phyloP scores from a whole-genome alignment of 1,284 basidiomycete genomes.

The Malassezia furfur region DNA sequence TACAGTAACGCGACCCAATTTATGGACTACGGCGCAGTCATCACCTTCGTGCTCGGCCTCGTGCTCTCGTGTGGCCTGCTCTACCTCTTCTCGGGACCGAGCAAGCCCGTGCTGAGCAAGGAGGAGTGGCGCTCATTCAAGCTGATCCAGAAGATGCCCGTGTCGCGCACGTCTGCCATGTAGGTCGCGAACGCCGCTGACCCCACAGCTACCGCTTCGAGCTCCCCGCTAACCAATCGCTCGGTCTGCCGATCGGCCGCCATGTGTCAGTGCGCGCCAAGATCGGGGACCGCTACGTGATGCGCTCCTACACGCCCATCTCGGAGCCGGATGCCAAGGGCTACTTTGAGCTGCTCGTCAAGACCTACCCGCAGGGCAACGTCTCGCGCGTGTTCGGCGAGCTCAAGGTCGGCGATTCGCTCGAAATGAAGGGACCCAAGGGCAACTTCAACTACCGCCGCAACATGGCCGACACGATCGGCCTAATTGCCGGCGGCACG shows the following conservation, averaged over 20 bases:
- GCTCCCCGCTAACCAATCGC: constrained; percentile 61
- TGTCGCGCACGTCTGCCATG: constrained; percentile 94
- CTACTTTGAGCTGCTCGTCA: constrained; percentile 90
- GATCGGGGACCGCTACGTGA: constrained; percentile 79
- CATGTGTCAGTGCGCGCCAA: constrained; percentile 86
- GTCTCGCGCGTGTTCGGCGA: constrained; percentile 70
- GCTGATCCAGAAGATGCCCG: constrained; percentile 66
- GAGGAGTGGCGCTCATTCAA: constrained; percentile 71
- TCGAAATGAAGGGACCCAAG: constrained; percentile 88
- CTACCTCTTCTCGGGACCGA: constrained; percentile 23
- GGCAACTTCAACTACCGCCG: constrained; percentile 59
- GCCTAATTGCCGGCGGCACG: constrained; percentile 88
- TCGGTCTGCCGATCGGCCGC: constrained; percentile 90
- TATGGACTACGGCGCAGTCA: constrained; percentile 37
- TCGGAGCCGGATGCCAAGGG: constrained; percentile 83
- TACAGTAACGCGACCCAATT: constrained; percentile 31
- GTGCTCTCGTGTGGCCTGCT: constrained; percentile 29
- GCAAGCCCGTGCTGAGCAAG: constrained; percentile 61
- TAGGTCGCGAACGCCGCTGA: constrained; percentile 50
- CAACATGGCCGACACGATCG: constrained; percentile 55
- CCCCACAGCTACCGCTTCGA: constrained; percentile 65
- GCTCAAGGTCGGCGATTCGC: constrained; percentile 59
- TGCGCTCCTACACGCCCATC: constrained; percentile 88
- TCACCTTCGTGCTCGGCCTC: constrained; percentile 37
- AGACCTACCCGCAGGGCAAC: constrained; percentile 95